These are phyloP conservation scores for Rhizopogon vesiculosus DNA, from an alignment of 768 basidiomycete genomes.

Conservation along the genomic window DNA sequence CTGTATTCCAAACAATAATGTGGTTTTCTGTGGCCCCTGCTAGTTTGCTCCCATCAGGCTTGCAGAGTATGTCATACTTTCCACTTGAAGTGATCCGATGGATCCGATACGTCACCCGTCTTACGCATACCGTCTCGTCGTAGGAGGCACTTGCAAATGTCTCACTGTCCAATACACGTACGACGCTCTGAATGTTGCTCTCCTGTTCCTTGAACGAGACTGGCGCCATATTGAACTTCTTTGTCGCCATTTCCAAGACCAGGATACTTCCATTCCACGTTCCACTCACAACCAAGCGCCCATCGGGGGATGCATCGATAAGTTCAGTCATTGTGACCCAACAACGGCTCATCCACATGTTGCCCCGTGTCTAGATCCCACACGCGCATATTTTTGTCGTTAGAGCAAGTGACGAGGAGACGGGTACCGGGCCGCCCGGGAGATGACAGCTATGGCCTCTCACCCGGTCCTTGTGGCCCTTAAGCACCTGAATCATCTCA, in stretches of 20 bases:
- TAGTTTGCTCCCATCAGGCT: too few species aligned
- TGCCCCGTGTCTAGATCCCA: not conserved
- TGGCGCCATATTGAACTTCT: too few species aligned
- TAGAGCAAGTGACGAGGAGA: not conserved
- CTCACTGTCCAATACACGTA: not conserved
- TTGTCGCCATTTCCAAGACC: not conserved
- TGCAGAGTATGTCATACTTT: too few species aligned
- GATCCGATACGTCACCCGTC: too few species aligned
- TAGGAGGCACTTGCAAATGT: not conserved
- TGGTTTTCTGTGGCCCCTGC: too few species aligned
- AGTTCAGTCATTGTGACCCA: not conserved
- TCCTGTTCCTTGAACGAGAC: not conserved
- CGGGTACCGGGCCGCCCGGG: not conserved
- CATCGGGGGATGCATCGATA: not conserved
- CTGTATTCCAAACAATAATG: too few species aligned
- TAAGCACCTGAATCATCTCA: too few species aligned
- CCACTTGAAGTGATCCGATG: too few species aligned
- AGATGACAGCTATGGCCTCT: too few species aligned
- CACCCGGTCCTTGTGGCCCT: too few species aligned
- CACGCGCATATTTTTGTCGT: not conserved
- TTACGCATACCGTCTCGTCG: too few species aligned
- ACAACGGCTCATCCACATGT: not conserved
- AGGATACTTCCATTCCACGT: constrained; percentile 4
- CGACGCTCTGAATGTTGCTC: fast-evolving
- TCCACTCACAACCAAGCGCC: not conserved